Conservation (phyloP, 805 yeast genomes). For the Cyberlindnera mycetangii region DNA sequence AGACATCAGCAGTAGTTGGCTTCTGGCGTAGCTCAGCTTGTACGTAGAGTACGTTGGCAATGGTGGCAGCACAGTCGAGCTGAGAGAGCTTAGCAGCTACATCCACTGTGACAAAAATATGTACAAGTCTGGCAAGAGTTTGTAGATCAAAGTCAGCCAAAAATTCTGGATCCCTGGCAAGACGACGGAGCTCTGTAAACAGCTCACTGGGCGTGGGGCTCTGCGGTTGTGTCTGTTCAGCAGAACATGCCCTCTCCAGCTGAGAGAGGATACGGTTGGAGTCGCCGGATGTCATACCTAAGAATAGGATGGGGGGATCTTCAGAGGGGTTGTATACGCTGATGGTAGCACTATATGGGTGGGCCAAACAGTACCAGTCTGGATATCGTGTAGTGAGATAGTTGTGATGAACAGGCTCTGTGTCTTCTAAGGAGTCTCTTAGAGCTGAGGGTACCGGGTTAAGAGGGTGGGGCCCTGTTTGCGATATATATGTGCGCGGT, state of each 20-base stretch:
- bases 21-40: slow-evolving; percentile 17
- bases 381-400: too few species aligned
- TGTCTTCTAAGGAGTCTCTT: too few species aligned
- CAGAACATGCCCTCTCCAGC: not conserved
- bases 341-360: not conserved
- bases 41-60: slow-evolving; percentile 23
- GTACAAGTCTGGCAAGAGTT: slow-evolving; percentile 12
- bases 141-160: slow-evolving; percentile 13
- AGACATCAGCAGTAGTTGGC: not conserved
- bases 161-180: slow-evolving; percentile 18
- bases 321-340: too few species aligned
- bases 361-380: too few species aligned
- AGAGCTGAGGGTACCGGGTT: too few species aligned
- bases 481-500: not conserved
- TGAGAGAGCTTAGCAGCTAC: slow-evolving; percentile 12
- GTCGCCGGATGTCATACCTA: not conserved
- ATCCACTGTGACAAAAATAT: slow-evolving; percentile 9
- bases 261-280: not conserved
- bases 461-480: not conserved
- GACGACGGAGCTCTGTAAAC: slow-evolving; percentile 13
- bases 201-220: slow-evolving; percentile 11
- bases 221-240: not conserved
- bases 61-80: slow-evolving; percentile 21
- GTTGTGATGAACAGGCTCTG: too few species aligned
- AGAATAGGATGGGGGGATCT: too few species aligned